Conservation (phyloP, 2,329 filamentous ascomycete species). For the Monosporascus sp. region DNA sequence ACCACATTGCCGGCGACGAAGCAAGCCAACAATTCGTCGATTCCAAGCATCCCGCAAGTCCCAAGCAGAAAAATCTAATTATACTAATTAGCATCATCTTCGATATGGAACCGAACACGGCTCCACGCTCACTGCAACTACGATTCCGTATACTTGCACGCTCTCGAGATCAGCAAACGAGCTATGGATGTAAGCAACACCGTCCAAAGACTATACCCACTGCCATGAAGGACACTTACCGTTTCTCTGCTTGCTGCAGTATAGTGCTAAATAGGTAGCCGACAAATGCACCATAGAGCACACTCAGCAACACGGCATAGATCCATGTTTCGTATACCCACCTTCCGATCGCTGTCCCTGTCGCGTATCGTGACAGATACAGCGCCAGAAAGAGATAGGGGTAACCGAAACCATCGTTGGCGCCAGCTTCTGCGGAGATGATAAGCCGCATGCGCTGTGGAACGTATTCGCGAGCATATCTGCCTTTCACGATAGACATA, state of each 20-base stretch:
- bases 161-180: slow-evolving; percentile 4
- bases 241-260: slow-evolving; percentile 6
- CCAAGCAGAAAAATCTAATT: slow-evolving; percentile 15
- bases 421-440: slow-evolving; percentile 59
- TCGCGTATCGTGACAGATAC: slow-evolving; percentile 37
- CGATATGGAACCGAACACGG: too few relatives aligned
- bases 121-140: background rate
- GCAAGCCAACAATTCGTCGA: slow-evolving; percentile 22
- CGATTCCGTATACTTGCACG: slow-evolving; percentile 3
- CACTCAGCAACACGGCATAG: slow-evolving; percentile 60
- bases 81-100: too few relatives aligned
- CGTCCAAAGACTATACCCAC: too few relatives aligned
- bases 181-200: too few relatives aligned
- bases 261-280: slow-evolving; percentile 62
- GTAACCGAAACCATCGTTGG: slow-evolving; percentile 66
- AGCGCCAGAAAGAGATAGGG: slow-evolving; percentile 64
- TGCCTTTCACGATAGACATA: slow-evolving; percentile 47
- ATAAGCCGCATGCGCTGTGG: slow-evolving; percentile 61
- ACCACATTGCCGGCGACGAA: slow-evolving; percentile 21
- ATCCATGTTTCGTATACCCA: slow-evolving; percentile 67
- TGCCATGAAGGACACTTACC: too few relatives aligned
- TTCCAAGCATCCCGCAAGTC: slow-evolving; percentile 18
- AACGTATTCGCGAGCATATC: slow-evolving; percentile 61
- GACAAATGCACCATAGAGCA: slow-evolving; percentile 57
- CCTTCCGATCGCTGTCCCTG: slow-evolving; percentile 44